Conservation (phyloP, 257 asterid species). For the Apocynum venetum region DNA sequence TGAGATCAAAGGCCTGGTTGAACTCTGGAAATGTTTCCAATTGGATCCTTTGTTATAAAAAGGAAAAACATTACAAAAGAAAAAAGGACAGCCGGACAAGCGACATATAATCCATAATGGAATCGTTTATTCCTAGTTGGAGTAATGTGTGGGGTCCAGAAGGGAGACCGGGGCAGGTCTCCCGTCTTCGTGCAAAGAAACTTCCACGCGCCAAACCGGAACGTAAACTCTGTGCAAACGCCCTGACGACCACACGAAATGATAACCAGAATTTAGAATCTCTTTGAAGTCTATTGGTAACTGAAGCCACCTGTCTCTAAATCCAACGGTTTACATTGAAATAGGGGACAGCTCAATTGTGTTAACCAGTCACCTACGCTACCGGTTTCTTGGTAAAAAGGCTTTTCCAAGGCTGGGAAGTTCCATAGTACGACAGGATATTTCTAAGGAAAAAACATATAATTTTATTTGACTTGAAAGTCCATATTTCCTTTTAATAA, state of each 20-base stretch:
- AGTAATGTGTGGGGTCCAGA: background rate
- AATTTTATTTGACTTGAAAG: background rate
- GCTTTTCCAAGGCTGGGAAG: background rate
- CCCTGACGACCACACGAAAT: constrained; percentile 3
- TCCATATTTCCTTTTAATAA: background rate
- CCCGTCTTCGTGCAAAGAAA: background rate
- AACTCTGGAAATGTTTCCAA: too few species aligned
- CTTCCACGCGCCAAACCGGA: background rate
- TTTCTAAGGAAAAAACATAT: background rate
- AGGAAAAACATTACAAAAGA: background rate
- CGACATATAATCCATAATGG: background rate
- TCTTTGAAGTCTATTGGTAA: background rate
- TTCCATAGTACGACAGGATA: background rate
- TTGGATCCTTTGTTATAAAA: background rate
- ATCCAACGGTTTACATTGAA: background rate
- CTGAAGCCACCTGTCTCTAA: constrained; percentile 12
- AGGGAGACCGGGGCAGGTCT: background rate
- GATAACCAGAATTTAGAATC: background rate
- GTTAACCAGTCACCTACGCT: constrained; percentile 4
- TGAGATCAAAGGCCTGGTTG: too few species aligned
- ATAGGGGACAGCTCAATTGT: background rate
- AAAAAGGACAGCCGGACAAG: background rate
- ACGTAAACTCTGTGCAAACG: background rate
- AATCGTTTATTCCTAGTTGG: background rate
- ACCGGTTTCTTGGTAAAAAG: background rate